These are phyloP conservation scores for Globisporangium ultimum DNA, from an alignment of 352 stramenopile species.

Conservation along the genomic window DNA sequence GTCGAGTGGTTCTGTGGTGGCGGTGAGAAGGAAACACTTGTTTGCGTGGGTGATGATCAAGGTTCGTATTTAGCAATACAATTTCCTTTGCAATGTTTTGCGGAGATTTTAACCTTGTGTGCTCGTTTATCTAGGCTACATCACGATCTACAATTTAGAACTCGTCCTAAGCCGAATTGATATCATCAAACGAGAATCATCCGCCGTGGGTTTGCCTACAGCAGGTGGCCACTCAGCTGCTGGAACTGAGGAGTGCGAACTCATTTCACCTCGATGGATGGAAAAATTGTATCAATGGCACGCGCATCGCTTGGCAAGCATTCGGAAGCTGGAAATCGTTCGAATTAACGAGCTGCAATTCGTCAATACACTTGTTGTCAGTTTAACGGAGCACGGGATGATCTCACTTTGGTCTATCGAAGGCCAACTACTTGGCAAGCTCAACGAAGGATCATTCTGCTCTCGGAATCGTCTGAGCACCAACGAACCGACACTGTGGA, in stretches of 20 bases:
- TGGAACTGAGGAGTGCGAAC: background rate
- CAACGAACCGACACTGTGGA: conserved; percentile 3
- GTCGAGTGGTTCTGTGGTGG: conserved; percentile 25
- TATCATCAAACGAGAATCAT: background rate
- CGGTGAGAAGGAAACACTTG: conserved; percentile 18
- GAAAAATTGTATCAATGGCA: conserved; percentile 23
- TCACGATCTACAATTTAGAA: conserved; percentile 31
- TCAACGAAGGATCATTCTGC: conserved; percentile 13
- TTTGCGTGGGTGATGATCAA: conserved; percentile 41
- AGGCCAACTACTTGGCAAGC: conserved; percentile 23
- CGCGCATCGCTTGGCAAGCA: conserved; percentile 15
- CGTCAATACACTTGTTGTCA: conserved; percentile 16
- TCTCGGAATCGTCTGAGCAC: background rate
- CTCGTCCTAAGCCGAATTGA: conserved; percentile 4
- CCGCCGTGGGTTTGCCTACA: background rate
- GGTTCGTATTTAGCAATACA: conserved; percentile 7
- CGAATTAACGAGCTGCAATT: conserved; percentile 5
- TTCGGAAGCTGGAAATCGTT: conserved; percentile 19
- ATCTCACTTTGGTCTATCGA: conserved; percentile 34
- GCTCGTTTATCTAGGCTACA: conserved; percentile 16
- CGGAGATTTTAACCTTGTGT: background rate
- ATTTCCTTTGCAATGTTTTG: background rate
- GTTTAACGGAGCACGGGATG: conserved; percentile 24
- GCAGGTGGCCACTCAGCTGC: background rate
- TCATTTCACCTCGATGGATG: conserved; percentile 7